A percentile compares a stretch with the other conserved stretches of the same genome.
These are phyloP conservation scores for Stipa capillata DNA, from an alignment of 176 grass and related monocot species.

Conservation along the genomic window DNA sequence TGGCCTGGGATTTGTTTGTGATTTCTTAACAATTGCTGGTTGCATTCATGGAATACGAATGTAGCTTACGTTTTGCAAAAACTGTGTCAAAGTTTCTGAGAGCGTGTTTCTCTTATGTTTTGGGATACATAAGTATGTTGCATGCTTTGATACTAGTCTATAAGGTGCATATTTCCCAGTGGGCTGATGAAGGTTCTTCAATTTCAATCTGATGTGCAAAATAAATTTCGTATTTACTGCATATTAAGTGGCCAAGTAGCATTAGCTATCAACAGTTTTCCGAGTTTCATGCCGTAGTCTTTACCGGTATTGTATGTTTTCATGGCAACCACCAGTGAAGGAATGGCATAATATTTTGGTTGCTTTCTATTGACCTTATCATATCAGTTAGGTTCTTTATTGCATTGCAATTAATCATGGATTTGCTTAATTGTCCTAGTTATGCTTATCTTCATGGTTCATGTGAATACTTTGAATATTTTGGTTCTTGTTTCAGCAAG, in stretches of 20 bases:
- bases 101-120: neutral
- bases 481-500: neutral
- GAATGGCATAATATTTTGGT: slow-evolving; percentile 21
- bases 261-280: neutral
- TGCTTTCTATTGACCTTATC: slow-evolving; percentile 8
- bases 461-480: neutral
- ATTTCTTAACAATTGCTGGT: neutral
- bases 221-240: neutral
- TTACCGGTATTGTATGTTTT: neutral
- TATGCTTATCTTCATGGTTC: slow-evolving; percentile 2
- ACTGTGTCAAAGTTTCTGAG: neutral
- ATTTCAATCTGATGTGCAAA: neutral
- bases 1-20: neutral
- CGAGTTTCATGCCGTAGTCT: slow-evolving; percentile 15
- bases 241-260: neutral
- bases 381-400: slow-evolving; percentile 7
- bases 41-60: neutral
- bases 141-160: neutral
- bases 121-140: too few species aligned
- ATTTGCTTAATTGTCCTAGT: neutral
- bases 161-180: neutral
- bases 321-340: neutral
- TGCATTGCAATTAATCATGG: slow-evolving; percentile 1
- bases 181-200: neutral
- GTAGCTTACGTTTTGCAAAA: neutral